Percentiles rank a stretch among this genome's conserved stretches.
Evolutionary conservation across 805 yeast genomes (phyloP).

Genomic region (Hanseniaspora meyeri): DNA sequence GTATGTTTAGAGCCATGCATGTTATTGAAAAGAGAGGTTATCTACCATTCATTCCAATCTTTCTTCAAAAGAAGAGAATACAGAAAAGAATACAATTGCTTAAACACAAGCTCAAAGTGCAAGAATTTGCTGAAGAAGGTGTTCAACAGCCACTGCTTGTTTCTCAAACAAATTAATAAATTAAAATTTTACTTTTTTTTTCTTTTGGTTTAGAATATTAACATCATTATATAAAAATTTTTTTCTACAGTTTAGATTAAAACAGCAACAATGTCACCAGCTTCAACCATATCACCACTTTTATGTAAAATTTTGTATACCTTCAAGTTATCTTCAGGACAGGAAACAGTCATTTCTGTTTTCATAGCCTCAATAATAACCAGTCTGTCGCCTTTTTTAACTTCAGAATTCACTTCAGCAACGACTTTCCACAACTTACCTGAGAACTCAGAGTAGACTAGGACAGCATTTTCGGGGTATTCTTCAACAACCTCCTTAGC

Average conservation of each 20-base stretch:
- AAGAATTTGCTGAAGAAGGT: background rate
- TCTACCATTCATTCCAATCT: conserved; percentile 49
- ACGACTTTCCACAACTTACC: conserved; percentile 94
- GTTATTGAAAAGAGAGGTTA: conserved; percentile 48
- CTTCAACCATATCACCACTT: conserved; percentile 93
- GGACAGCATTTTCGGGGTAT: conserved; percentile 65
- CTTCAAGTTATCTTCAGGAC: conserved; percentile 53
- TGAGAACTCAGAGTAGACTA: conserved; percentile 88
- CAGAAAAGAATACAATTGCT: conserved; percentile 27
- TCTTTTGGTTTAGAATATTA: background rate
- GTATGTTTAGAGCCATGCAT: conserved; percentile 35
- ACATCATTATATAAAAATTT: background rate
- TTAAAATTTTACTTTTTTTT: background rate
- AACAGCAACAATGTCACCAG: conserved; percentile 90
- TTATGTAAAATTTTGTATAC: conserved; percentile 60
- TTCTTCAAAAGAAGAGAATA: conserved; percentile 47
- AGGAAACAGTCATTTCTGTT: conserved; percentile 83
- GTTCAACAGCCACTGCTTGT: conserved; percentile 3
- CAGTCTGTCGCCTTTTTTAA: conserved; percentile 62
- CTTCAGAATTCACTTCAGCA: conserved; percentile 65
- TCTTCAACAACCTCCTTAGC: conserved; percentile 32
- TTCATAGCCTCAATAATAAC: conserved; percentile 96
- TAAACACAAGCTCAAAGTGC: conserved; percentile 12
- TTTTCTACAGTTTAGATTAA: conserved; percentile 33
- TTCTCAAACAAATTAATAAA: background rate